These are phyloP conservation scores for Xerocomellus chrysenteron DNA, from an alignment of 768 basidiomycete species.

Conservation along the genomic window DNA sequence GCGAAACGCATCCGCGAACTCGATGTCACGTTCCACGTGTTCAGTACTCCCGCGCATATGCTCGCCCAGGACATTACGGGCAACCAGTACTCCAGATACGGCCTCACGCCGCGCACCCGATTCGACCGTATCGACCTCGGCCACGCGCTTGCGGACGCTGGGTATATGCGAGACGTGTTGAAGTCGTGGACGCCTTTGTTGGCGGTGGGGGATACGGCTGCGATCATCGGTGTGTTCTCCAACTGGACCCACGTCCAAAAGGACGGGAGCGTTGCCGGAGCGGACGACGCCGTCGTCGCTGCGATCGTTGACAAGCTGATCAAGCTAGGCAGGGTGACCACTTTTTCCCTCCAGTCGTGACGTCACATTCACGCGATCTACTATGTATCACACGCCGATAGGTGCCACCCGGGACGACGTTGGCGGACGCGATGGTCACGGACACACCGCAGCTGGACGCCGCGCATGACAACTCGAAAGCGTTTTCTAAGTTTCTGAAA, in stretches of 20 bases:
- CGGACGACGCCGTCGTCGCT: slow-evolving; percentile 9
- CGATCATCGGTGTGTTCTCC: slow-evolving; percentile 42
- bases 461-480: slow-evolving; percentile 41
- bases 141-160: slow-evolving; percentile 38
- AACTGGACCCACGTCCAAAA: slow-evolving; percentile 35
- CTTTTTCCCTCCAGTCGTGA: not conserved
- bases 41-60: slow-evolving; percentile 34
- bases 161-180: slow-evolving; percentile 31
- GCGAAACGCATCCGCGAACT: slow-evolving; percentile 38
- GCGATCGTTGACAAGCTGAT: slow-evolving; percentile 14
- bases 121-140: slow-evolving; percentile 49
- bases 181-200: slow-evolving; percentile 39
- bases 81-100: slow-evolving; percentile 17
- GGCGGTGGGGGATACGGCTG: slow-evolving; percentile 24
- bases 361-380: not conserved
- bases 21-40: slow-evolving; percentile 34
- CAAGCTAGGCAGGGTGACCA: slow-evolving; percentile 22
- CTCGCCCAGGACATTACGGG: slow-evolving; percentile 39
- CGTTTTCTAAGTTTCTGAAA: slow-evolving; percentile 36
- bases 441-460: slow-evolving; percentile 13
- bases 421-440: not conserved
- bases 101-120: slow-evolving; percentile 25
- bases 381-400: not conserved
- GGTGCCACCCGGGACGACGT: slow-evolving; percentile 14
- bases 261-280: slow-evolving; percentile 11